Conservation (phyloP, 495 filamentous ascomycete genomes). For the Poronia punctata region DNA sequence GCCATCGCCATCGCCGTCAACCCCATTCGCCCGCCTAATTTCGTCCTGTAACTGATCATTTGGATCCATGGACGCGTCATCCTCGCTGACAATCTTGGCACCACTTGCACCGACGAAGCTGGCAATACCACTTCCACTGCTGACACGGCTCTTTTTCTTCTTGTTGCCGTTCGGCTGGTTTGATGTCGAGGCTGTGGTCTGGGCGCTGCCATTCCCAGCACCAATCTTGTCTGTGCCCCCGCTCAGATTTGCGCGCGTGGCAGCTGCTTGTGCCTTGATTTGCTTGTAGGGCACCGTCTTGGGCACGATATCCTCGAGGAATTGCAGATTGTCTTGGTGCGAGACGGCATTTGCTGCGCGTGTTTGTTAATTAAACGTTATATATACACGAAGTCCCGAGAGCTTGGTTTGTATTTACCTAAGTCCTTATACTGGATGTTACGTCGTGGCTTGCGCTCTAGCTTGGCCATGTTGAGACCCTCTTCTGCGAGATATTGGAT, state of each 20-base stretch:
- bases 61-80: slow-evolving; percentile 25
- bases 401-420: slow-evolving; percentile 6
- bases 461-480: slow-evolving; percentile 78
- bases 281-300: slow-evolving; percentile 74
- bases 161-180: slow-evolving; percentile 15
- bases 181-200: not conserved
- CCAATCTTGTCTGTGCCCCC: slow-evolving; percentile 20
- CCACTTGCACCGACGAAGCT: slow-evolving; percentile 24
- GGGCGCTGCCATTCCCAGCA: not conserved
- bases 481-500: slow-evolving; percentile 84
- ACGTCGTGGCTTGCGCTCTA: slow-evolving; percentile 83
- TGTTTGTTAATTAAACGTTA: not conserved
- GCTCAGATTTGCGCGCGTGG: slow-evolving; percentile 31
- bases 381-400: not conserved
- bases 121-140: slow-evolving; percentile 16
- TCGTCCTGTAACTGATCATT: slow-evolving; percentile 39
- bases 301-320: slow-evolving; percentile 85
- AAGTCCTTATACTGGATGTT: slow-evolving; percentile 96
- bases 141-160: slow-evolving; percentile 20
- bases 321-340: slow-evolving; percentile 88
- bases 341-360: slow-evolving; percentile 71
- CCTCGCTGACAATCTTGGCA: slow-evolving; percentile 19
- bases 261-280: slow-evolving; percentile 54
- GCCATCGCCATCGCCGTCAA: slow-evolving; percentile 42
- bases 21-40: slow-evolving; percentile 35